Percentiles rank a stretch among this genome's conserved stretches.
Conservation (phyloP, 768 basidiomycete genomes). For the Leccinum rimulosum region DNA sequence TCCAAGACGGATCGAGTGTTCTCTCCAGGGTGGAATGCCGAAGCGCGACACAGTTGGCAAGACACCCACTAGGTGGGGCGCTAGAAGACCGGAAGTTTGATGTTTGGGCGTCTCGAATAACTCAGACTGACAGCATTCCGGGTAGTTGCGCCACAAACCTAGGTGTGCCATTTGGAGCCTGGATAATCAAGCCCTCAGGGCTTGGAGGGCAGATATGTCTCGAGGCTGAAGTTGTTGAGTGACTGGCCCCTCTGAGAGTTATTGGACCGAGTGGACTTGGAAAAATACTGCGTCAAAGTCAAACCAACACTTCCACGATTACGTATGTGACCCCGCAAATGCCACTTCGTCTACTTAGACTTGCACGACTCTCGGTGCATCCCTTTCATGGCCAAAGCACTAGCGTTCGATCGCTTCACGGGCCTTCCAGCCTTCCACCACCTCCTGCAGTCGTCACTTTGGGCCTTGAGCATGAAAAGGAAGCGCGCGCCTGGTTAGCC, state of each 20-base stretch:
- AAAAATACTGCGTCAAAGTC: too few species aligned
- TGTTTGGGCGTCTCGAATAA: neutral
- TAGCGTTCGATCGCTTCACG: conserved; percentile 14
- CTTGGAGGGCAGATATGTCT: neutral
- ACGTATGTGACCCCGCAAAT: neutral
- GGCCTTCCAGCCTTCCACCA: conserved; percentile 37
- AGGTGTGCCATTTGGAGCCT: too few species aligned
- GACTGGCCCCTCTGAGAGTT: too few species aligned
- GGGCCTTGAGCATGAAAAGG: conserved; percentile 39
- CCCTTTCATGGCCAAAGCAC: neutral
- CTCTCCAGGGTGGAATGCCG: neutral
- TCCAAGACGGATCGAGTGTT: neutral
- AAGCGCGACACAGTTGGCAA: neutral
- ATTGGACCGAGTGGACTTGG: too few species aligned
- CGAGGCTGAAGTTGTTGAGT: neutral
- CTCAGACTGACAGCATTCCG: neutral
- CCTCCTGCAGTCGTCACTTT: conserved; percentile 43
- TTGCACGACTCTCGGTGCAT: neutral
- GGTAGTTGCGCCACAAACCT: neutral
- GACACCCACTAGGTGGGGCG: neutral
- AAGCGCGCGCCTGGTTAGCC: conserved; percentile 55
- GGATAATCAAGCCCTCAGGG: neutral
- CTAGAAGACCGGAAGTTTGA: neutral
- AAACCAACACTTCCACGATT: too few species aligned
- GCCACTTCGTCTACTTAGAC: neutral